phyloP scores from a whole-genome alignment of 352 stramenopile genomes.

The Globisporangium sylvaticum region DNA sequence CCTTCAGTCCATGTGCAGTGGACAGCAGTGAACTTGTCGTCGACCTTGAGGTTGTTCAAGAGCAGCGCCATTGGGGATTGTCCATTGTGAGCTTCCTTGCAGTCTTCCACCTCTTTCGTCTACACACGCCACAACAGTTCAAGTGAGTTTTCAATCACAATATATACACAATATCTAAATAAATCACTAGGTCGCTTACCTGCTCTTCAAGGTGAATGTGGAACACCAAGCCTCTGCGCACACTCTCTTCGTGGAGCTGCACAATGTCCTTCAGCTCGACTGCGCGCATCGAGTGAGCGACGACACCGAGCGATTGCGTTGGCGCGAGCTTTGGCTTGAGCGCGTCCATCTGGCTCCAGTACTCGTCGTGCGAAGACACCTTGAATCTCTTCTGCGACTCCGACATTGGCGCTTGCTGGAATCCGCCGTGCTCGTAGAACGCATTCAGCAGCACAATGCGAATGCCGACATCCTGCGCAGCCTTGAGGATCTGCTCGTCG shows the following conservation, averaged over 20 bases:
- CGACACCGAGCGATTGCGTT: conserved; percentile 63
- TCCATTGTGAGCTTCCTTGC: conserved; percentile 48
- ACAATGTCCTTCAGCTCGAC: conserved; percentile 59
- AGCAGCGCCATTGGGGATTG: conserved; percentile 65
- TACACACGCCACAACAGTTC: conserved; percentile 6
- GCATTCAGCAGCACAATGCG: conserved; percentile 73
- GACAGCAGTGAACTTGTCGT: conserved; percentile 73
- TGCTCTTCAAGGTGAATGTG: conserved; percentile 68
- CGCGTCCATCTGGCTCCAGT: conserved; percentile 69
- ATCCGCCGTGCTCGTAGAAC: conserved; percentile 72
- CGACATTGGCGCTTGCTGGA: conserved; percentile 53
- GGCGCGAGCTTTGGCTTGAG: conserved; percentile 29
- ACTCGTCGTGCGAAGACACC: conserved; percentile 53
- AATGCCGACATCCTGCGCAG: conserved; percentile 59
- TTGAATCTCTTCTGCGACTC: conserved; percentile 71
- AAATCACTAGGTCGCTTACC: conserved; percentile 7
- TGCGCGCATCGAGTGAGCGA: conserved; percentile 74
- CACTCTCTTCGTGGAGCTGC: conserved; percentile 61
- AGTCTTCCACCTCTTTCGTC: conserved; percentile 75
- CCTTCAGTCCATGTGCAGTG: conserved; percentile 73
- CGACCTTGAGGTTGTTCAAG: conserved; percentile 59
- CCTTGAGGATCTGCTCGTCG: conserved; percentile 63
- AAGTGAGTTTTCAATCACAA: neutral
- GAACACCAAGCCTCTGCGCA: conserved; percentile 58
- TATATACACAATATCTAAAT: neutral